Base-by-base conservation (phyloP, 768 basidiomycete species). In the Tylopilus sp. region DNA sequence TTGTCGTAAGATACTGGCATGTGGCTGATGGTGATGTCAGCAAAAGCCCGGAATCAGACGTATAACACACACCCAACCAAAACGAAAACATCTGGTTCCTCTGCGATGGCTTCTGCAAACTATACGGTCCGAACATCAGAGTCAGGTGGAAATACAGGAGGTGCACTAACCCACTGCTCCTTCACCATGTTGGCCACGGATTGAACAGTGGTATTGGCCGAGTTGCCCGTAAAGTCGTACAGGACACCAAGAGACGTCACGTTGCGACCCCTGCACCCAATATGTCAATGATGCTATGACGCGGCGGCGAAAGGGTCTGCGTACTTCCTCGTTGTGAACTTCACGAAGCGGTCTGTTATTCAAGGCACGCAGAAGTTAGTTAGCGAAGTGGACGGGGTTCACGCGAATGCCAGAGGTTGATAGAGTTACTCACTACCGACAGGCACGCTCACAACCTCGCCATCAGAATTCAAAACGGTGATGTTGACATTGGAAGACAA, bases 401-500 rank as follows among this genome's bases (percentile, higher is more conserved):
- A 11, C 23, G 31, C 12, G 17, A 30, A 15, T n/a, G 26, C 40
- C 6, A 15, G 11, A 25, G 30, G 22, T 17, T 5, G 12, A 13
- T n/a, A 33, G 13, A 38, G 26, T 0, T 7, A 57, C 72, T 50
- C 52, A 74, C 75, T 70, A 20, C 81, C 79, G 36, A 79, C 65
- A 0, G 79, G 76, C 1, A 76, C 69, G 43, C 67, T 76, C 52
- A 69, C 64, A 1, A 51, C 53, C 22, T 69, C 52, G 15, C 71
- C 74, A 13, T 66, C 48, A 36, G 70, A 59, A 58, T 79, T 76
- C 15, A 75, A 55, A 10, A 87, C 62, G 2, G 91, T 92, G 63
- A 95, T 89, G 70, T 95, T 89, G 49, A 82, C 88, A 60, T 95
- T 95, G 2, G 85, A 89, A 1, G 90, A 83, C 42, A 97, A 71